phyloP scores from a whole-genome alignment of 352 stramenopile genomes.

The Globisporangium lucens region DNA sequence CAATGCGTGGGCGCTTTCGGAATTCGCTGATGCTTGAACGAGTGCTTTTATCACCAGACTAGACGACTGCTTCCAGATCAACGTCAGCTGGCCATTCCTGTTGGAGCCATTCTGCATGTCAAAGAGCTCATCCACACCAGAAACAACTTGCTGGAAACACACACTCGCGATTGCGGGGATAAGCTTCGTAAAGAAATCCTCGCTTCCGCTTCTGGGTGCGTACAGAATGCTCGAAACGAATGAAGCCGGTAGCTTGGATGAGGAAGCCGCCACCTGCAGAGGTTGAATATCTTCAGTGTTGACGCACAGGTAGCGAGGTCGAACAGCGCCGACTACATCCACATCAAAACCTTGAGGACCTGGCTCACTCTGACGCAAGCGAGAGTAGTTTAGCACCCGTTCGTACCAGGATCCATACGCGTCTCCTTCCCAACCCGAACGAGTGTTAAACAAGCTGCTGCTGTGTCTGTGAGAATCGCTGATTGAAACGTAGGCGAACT shows the following conservation, averaged over 20 bases:
- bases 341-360: background rate
- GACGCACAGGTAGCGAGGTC: slow-evolving; percentile 14
- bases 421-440: background rate
- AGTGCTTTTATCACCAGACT: slow-evolving; percentile 16
- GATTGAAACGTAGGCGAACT: slow-evolving; percentile 5
- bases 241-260: background rate
- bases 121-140: background rate
- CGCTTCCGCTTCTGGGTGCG: background rate
- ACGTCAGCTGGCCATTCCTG: background rate
- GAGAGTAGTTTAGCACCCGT: background rate
- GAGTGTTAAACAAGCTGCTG: background rate
- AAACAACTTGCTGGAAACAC: slow-evolving; percentile 5
- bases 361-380: background rate
- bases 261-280: background rate
- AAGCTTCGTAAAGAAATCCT: background rate
- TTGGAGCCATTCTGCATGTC: background rate
- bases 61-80: background rate
- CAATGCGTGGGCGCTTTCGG: background rate
- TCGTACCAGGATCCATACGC: slow-evolving; percentile 10
- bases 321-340: background rate
- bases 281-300: slow-evolving; percentile 17
- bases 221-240: slow-evolving; percentile 11
- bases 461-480: background rate
- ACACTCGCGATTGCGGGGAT: background rate
- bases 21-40: background rate